Base-by-base conservation (phyloP, 2,329 filamentous ascomycete species). In the Metarhizium brunneum region DNA sequence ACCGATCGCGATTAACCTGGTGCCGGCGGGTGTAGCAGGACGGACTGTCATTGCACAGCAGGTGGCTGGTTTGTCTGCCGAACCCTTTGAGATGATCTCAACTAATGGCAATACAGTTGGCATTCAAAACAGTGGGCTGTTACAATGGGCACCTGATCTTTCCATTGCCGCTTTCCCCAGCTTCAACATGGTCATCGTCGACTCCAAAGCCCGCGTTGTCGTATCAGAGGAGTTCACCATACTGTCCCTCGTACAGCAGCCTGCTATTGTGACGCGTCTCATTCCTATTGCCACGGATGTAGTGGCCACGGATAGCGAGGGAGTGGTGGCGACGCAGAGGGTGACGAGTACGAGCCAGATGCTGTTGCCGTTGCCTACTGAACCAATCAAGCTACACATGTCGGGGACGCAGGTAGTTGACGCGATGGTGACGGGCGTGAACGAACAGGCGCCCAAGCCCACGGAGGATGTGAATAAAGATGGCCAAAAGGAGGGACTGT, bases 181-280 rank as follows among this genome's bases (percentile, higher is more conserved):
- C 43, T 64, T 64, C 50, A 52, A 57, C 54, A 60, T 64, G 58
- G 49, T 63, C 20, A 61, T 65, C 47, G 47, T 60, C 54, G 62
- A 65, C 18, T 43, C 61, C 6, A 54, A 52, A 20, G 40, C 51
- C 13, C 5, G 2, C 3, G 42, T 36, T 2, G 13, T 56, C 29
- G 18, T 53, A 16, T 54, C 51, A 6, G 51, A 56, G 5, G 11
- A 43, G 16, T 53, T 54, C 13, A 8, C 40, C 51, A 54, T 53
- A 25, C 25, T 6, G 13, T 49, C 51, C 6, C 38, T 54, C 10
- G 29, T 36, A 7, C 43, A 54, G 29, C 45, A 50, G 38, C 54
- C 42, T 10, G 50, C 13, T 25, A 8, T 29, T 20, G 32, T 25
- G n/a, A 38, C 36, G 11, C 50, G 40, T 8, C 14, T 43, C 14